Base-by-base conservation (phyloP, 495 filamentous ascomycete genomes). In the Endocarpon pusillum region DNA sequence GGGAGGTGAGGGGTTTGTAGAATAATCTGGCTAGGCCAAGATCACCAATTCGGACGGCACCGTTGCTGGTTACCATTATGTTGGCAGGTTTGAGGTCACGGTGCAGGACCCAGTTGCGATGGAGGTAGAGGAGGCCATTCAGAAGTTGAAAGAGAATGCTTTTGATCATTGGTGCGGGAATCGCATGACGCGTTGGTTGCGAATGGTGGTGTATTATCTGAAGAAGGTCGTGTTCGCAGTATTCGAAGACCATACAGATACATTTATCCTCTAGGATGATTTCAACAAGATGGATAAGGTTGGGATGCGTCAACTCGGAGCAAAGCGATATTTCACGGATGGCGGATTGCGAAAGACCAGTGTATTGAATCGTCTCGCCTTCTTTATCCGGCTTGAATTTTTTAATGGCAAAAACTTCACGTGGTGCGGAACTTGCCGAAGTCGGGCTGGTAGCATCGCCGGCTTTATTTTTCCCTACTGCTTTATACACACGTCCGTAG, bases 311-410 rank as follows among this genome's bases (percentile, higher is more conserved):
- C 8, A 96, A 69, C 46, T 96, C 91, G 37, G 84, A 85, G 49
- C 89, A 99, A 3, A 99, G 66, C n/a, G 87, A 78, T 91, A 99
- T 99, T 55, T 99, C 89, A 23, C 89, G 81, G 41, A 92, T 80
- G 4, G 91, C 89, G 0, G 86, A 94, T 53, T 99, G 89, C 0
- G 91, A 96, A 38, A 99, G 89, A 40, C 89, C 89, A 4, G 89
- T 93, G 55, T 99, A 99, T 42, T 91, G 79, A 32, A 92, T 67
- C 38, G 75, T 64, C 53, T 96, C 91, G 25, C 87, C 89, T 57
- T 99, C 89, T 61, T 96, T 96, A 57, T 99, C 89, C 23, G 89
- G 89, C 60, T 99, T 99, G 74, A 99, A 99, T 43, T 94, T 94
- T 56, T 96, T 96, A 58, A 96, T 96, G 35, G 87, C 87, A 52